Evolutionary conservation across 768 basidiomycete genomes (phyloP), one percentile per base, ranked within the genome.

Genomic region (Lentinula sp.): DNA sequence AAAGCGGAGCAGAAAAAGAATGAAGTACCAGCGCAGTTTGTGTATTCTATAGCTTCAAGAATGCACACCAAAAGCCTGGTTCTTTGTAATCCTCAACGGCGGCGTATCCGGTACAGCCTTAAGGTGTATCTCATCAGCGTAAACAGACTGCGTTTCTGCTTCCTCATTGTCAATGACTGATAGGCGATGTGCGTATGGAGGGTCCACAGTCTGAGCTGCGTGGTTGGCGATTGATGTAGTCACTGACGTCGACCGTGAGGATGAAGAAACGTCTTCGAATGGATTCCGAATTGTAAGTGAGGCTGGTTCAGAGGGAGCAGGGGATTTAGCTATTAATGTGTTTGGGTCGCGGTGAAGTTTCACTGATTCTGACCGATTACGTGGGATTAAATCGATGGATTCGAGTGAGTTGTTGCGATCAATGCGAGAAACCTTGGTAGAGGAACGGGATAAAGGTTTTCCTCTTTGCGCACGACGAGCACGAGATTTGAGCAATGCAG

Each of bases 391-490:
- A 13, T 31, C 5, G 18, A 55, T 34, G 7, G 35, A 37, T 10
- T 35, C 28, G 31, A 57, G 40, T n/a, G 56, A 57, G 11, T 39
- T 40, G 18, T 8, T 13, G 16, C 56, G 56, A 15, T 57, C 56
- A 18, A 57, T 57, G 15, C 42, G 56, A 32, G 56, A 57, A 2
- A 31, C 28, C 13, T 57, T 23, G 8, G 56, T 57, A 23, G 40
- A 23, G 15, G 56, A 57, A 13, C 56, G 56, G 15, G 42, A 31
- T 15, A 57, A 18, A 8, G 40, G 2, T 43, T 32, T 32, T 32
- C 56, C 56, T 43, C 56, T 39, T 10, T 40, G 53, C n/a, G 53
- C 56, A 42, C 42, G 56, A 23, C 56, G 39, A n/a, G 56, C 56
- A 23, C 56, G 56, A 23, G 40, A 43, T 45, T 57, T 10, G 2